Evolutionary conservation across 306 rosid species (phyloP), one percentile per base, ranked within the genome.

Genomic region (Comarum palustre): DNA sequence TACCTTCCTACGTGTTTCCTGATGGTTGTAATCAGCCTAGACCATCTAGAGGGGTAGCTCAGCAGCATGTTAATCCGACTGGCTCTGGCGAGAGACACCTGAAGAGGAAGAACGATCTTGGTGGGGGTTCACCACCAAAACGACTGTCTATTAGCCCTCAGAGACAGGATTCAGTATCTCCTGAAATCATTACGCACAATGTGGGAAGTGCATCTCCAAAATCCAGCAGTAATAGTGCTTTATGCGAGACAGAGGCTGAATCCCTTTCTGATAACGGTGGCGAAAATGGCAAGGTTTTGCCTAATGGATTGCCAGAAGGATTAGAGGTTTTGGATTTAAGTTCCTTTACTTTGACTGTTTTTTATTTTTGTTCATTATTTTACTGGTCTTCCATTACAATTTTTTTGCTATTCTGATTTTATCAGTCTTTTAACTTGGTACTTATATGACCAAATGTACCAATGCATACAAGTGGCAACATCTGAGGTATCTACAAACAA

Each of bases 1-100:
- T 93, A 45, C 98, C 98, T 46, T 70, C 85, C 61, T 90, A 84
- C 81, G 87, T 93, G 81, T 90, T 86, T 65, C 98, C 96, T 68
- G 95, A 81, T 67, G 96, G 96, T 51, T 82, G 77, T 78, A 92
- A 82, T 73, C 90, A 89, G n/a, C 69, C 83, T 71, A 88, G 92
- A 41, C 77, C 82, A 38, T 77, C 84, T 17, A 85, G 88, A 83
- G 82, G 74, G 45, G 31, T 73, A n/a, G 78, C 47, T 48, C 92
- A 78, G 78, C 76, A 73, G 38, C 67, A 41, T 68, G 75, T 66
- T 74, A 47, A 69, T 73, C 41, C 54, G 45, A 31, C 58, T 32
- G 82, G 66, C 36, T 77, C 76, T 32, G 29, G 70, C 31, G 85
- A 69, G 76, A 71, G 79, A 69, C 72, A 51, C 69, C 60, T 38